A percentile compares a stretch with the other conserved stretches of the same genome.
Conservation (phyloP, 2,329 filamentous ascomycete species). For the Venturia pyrina region DNA sequence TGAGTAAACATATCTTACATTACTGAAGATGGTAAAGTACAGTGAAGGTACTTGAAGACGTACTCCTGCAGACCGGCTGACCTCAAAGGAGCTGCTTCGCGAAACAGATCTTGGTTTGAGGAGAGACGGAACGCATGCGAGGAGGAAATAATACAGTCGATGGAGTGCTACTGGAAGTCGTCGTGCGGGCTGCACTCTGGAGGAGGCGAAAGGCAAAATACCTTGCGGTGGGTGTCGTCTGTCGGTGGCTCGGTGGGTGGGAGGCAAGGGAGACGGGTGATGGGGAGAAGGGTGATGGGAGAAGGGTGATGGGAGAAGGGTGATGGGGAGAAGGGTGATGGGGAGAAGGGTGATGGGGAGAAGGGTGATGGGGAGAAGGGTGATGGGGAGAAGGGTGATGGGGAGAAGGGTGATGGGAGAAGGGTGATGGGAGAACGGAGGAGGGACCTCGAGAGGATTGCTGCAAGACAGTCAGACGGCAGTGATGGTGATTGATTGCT, state of each 20-base stretch:
- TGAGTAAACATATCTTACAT: neutral
- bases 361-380: too few species aligned
- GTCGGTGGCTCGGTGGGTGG: neutral
- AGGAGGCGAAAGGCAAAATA: neutral
- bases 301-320: too few species aligned
- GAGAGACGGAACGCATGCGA: neutral
- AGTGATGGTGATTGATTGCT: neutral
- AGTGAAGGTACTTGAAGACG: neutral
- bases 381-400: too few species aligned
- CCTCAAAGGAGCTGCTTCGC: constrained; percentile 13
- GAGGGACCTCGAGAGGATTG: neutral
- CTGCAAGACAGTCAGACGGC: neutral
- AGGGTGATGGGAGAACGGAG: too few species aligned
- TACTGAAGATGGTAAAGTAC: constrained; percentile 1
- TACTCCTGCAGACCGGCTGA: constrained; percentile 13
- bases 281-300: too few species aligned
- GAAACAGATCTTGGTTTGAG: neutral
- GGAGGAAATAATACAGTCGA: neutral
- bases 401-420: too few species aligned
- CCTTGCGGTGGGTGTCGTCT: neutral
- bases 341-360: too few species aligned
- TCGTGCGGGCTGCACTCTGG: neutral
- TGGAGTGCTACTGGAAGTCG: neutral
- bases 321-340: too few species aligned
- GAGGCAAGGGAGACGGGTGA: neutral